phyloP scores from a whole-genome alignment of 1,284 basidiomycete genomes.

The Pseudozyma tsukubaensis region DNA sequence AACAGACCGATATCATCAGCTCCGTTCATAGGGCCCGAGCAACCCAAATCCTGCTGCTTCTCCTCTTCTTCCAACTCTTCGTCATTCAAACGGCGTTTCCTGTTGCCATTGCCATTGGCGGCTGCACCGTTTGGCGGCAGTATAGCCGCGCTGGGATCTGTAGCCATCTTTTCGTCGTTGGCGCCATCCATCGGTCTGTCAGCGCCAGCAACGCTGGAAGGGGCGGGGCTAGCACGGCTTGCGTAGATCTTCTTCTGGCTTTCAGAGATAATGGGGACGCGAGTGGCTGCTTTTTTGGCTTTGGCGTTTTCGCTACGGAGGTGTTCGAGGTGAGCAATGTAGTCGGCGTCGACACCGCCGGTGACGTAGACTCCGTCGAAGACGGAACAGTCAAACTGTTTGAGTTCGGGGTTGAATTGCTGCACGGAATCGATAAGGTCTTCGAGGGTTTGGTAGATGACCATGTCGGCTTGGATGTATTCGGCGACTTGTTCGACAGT shows the following conservation, averaged over 20 bases:
- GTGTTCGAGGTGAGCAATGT: constrained; percentile 81
- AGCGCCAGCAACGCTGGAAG: constrained; percentile 36
- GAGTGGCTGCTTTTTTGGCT: constrained; percentile 59
- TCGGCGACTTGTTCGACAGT: constrained; percentile 81
- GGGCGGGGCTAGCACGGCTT: constrained; percentile 33
- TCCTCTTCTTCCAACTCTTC: constrained; percentile 46
- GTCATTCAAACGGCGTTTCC: constrained; percentile 32
- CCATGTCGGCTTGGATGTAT: constrained; percentile 92
- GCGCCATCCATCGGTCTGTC: constrained; percentile 16
- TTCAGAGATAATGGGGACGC: constrained; percentile 38
- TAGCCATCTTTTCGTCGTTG: constrained; percentile 51
- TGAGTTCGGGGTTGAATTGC: constrained; percentile 84
- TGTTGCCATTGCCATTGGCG: constrained; percentile 17
- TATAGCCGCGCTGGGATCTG: constrained; percentile 16
- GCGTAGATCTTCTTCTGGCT: constrained; percentile 51
- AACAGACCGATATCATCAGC: constrained; percentile 64
- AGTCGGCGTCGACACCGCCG: constrained; percentile 89
- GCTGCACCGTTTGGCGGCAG: constrained; percentile 1
- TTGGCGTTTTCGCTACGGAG: constrained; percentile 88
- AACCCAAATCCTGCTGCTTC: constrained; percentile 48
- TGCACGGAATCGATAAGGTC: constrained; percentile 90
- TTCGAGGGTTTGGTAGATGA: constrained; percentile 95
- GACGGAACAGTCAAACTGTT: constrained; percentile 93
- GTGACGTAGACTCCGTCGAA: constrained; percentile 98
- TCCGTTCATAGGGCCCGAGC: constrained; percentile 67